These are phyloP conservation scores for Brassica incana DNA, from an alignment of 345 rosid species.

Conservation along the genomic window DNA sequence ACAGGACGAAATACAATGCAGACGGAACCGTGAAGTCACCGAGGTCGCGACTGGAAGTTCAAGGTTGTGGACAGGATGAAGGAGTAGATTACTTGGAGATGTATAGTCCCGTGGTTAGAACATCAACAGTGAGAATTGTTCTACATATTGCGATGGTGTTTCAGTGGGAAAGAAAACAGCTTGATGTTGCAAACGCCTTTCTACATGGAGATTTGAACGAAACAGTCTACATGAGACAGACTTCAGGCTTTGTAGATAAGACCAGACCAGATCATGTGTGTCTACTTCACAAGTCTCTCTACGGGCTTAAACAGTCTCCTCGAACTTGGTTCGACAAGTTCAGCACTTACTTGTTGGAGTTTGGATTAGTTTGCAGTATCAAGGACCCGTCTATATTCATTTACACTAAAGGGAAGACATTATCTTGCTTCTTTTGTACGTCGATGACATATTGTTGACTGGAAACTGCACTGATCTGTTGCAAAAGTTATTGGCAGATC, in stretches of 20 bases:
- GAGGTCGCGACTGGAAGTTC: neutral
- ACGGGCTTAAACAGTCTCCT: neutral
- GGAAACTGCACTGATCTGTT: neutral
- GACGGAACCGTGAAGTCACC: neutral
- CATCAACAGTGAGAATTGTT: neutral
- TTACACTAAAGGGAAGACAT: neutral
- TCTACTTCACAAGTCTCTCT: neutral
- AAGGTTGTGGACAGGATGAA: neutral
- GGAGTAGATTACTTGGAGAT: neutral
- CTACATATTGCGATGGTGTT: neutral
- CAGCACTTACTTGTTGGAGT: neutral
- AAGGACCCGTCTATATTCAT: neutral
- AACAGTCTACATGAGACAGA: neutral
- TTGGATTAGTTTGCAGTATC: neutral
- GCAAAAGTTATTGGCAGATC: neutral
- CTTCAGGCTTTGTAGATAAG: neutral
- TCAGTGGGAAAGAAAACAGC: neutral
- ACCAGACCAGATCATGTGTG: neutral
- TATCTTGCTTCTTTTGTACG: neutral
- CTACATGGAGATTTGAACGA: neutral
- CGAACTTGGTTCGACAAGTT: neutral
- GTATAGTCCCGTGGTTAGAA: neutral
- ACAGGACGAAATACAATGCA: neutral
- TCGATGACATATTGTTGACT: neutral
- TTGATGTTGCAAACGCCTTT: neutral